Evolutionary conservation across 768 basidiomycete genomes (phyloP).

Genomic region (Naganishia onofrii): DNA sequence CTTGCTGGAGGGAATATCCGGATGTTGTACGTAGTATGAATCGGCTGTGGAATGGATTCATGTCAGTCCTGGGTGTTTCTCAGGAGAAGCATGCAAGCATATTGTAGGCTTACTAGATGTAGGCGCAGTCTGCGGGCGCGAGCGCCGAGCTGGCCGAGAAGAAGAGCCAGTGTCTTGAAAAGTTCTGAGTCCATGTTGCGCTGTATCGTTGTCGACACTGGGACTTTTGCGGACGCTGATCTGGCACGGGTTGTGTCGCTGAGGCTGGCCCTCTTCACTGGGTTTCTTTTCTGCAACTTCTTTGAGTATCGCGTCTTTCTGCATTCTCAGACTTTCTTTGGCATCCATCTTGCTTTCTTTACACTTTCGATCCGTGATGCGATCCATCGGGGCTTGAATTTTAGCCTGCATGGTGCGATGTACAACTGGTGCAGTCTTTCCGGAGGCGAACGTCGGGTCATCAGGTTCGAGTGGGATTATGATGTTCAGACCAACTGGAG

Average conservation of each 20-base stretch:
- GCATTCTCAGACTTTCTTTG: not conserved
- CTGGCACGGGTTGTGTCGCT: not conserved
- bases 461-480: constrained; percentile 6
- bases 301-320: constrained; percentile 10
- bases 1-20: not conserved
- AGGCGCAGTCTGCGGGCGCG: not conserved
- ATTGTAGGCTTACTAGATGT: constrained; percentile 9
- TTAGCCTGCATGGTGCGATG: not conserved
- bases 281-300: not conserved
- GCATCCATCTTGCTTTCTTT: constrained; percentile 13
- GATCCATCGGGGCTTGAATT: constrained; percentile 10
- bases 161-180: not conserved
- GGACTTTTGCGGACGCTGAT: not conserved
- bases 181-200: not conserved
- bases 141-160: not conserved
- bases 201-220: not conserved
- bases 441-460: not conserved
- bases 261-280: not conserved
- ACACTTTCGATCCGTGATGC: not conserved
- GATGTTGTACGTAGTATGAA: constrained; percentile 8
- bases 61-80: not conserved
- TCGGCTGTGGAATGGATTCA: not conserved
- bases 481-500: constrained; percentile 1
- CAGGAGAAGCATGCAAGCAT: too few relatives aligned
- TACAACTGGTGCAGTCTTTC: not conserved